Evolutionary conservation across 192 early-diverging fungal genomes (phyloP), one percentile per base, ranked within the genome.

Genomic region (Obelidium mucronatum): DNA sequence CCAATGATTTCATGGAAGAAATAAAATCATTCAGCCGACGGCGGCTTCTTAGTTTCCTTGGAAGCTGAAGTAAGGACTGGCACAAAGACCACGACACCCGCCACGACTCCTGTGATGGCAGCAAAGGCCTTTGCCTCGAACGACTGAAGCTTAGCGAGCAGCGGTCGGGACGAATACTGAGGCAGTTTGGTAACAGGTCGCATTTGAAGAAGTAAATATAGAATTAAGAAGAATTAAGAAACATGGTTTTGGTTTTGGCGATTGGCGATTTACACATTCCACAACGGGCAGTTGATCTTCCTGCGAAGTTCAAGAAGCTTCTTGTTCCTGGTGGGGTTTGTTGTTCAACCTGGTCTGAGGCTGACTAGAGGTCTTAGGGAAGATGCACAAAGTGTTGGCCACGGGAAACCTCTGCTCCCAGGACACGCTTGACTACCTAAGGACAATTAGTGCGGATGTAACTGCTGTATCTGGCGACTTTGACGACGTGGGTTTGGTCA

Each of bases 181-280:
- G 35, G 37, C 15, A 26, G 63, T 40, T 39, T 33, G 34, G 26
- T 37, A 22, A 65, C 63, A n/a, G 63, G 63, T 37, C 63, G 26
- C 63, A 65, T 65, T 33, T 48, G 44, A 15, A 0, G 19, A 15
- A 48, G 44, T 15, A 48, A 48, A 48, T 6, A 48, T 15, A 48
- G 44, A 48, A 48, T 15, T 0, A 48, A 48, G 44, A 48, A 48
- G 44, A 48, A 48, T 15, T 6, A 6, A 48, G 44, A 48, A 19
- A 77, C 59, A 84, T 88, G 93, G 70, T 72, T 28, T 83, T 97
- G 28, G 91, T 96, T 67, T 88, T 98, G 31, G 93, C 89, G 60
- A 91, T 98, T 77, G 96, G 96, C 67, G 96, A 99, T 82, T 87
- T 97, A 68, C 94, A 98, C 87, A 94, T 99, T 83, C 97, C 97